Conservation (phyloP, 352 stramenopile species). For the Phytophthora pinifolia region DNA sequence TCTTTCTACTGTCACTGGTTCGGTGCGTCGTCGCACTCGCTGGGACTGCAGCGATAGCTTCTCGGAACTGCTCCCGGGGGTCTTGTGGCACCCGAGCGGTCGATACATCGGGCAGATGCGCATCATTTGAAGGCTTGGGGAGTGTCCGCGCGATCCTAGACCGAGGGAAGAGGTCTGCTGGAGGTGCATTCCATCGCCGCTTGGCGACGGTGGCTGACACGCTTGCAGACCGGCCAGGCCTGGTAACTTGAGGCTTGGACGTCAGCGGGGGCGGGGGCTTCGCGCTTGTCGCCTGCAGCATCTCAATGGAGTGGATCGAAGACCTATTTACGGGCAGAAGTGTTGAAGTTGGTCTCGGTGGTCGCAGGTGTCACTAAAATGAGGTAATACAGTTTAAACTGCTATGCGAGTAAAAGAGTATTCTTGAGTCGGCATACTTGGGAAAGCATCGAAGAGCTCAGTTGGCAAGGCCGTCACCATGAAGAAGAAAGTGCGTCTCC, state of each 20-base stretch:
- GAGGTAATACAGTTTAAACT: too few relatives aligned
- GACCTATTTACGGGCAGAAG: conserved; percentile 5
- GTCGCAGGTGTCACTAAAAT: neutral
- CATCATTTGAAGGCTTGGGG: neutral
- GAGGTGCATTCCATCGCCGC: conserved; percentile 31
- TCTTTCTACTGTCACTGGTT: neutral
- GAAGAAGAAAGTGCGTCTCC: conserved; percentile 58
- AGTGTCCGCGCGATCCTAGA: neutral
- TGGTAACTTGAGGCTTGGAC: conserved; percentile 18
- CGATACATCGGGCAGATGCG: conserved; percentile 6
- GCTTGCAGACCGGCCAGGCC: conserved; percentile 10
- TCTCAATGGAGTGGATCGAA: conserved; percentile 1
- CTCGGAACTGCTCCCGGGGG: conserved; percentile 25
- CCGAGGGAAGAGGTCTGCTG: conserved; percentile 25
- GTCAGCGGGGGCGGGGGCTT: conserved; percentile 12
- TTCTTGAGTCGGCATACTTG: neutral
- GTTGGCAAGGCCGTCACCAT: conserved; percentile 20
- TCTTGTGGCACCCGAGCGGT: neutral
- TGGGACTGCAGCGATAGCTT: conserved; percentile 8
- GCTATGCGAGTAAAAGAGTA: neutral
- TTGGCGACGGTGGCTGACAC: conserved; percentile 20
- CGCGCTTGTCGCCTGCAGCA: conserved; percentile 11
- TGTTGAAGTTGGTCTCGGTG: conserved; percentile 1
- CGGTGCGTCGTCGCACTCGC: conserved; percentile 1
- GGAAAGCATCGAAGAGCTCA: neutral